Percentiles rank a stretch among this genome's conserved stretches.
phyloP scores from a whole-genome alignment of 83 land plant genomes.

The Thuja plicata region DNA sequence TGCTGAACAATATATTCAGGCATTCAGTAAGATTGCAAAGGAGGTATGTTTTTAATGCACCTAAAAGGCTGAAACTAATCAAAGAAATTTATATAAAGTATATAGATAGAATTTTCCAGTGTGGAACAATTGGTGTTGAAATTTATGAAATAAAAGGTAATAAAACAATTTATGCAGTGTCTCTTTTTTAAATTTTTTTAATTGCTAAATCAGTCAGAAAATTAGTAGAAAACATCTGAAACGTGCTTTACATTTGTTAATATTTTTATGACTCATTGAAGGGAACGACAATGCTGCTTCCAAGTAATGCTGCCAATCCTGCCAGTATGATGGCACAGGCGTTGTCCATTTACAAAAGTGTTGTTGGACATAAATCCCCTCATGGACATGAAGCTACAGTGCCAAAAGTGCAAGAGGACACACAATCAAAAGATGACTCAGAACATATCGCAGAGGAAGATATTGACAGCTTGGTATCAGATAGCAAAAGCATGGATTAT shows the following conservation, averaged over 20 bases:
- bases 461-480: not conserved
- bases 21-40: slow-evolving; percentile 83
- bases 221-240: not conserved
- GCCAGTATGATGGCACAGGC: slow-evolving; percentile 89
- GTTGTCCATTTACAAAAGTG: slow-evolving; percentile 64
- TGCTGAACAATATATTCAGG: slow-evolving; percentile 87
- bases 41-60: slow-evolving; percentile 50
- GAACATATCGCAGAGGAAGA: not conserved
- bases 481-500: not conserved
- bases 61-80: not conserved
- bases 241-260: not conserved
- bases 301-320: slow-evolving; percentile 63
- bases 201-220: not conserved
- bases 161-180: not conserved
- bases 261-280: slow-evolving; percentile 18
- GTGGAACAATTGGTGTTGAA: not conserved
- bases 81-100: not conserved
- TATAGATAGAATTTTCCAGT: not conserved
- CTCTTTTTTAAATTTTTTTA: not conserved
- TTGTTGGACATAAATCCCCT: not conserved
- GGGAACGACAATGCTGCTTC: slow-evolving; percentile 91
- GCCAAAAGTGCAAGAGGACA: not conserved
- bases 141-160: not conserved
- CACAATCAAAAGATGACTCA: not conserved
- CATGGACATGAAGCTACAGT: not conserved